Conservation (phyloP, 2,329 filamentous ascomycete species). For the Gnomoniopsis sp. region DNA sequence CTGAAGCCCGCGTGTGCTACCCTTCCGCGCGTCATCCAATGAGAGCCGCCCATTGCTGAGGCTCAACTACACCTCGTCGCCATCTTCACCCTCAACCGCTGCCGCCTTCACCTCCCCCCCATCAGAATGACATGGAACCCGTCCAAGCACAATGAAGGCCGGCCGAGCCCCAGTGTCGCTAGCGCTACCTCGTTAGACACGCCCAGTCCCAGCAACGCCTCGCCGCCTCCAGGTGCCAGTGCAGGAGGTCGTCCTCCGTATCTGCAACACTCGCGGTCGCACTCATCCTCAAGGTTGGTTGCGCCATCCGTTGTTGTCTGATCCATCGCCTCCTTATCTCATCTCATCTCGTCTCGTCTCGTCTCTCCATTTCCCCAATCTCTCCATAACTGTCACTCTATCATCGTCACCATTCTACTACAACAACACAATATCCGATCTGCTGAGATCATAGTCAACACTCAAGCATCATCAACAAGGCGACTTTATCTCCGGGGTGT, state of each 20-base stretch:
- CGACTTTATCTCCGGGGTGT: neutral
- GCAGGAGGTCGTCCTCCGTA: neutral
- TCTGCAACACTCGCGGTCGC: slow-evolving; percentile 3
- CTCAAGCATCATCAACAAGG: neutral
- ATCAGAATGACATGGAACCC: slow-evolving; percentile 18
- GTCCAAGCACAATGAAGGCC: slow-evolving; percentile 18
- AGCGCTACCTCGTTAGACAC: slow-evolving; percentile 2
- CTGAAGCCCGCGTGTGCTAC: neutral
- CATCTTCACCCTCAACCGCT: neutral
- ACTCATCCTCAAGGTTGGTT: slow-evolving; percentile 9
- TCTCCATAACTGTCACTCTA: neutral
- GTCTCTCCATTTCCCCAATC: neutral
- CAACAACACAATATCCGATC: neutral
- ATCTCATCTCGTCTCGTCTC: neutral
- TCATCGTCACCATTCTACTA: neutral
- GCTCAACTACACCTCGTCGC: neutral
- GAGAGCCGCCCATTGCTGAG: slow-evolving; percentile 2
- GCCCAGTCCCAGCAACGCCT: slow-evolving; percentile 1
- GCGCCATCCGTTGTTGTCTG: slow-evolving; percentile 2
- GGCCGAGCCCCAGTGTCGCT: neutral
- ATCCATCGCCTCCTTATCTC: neutral
- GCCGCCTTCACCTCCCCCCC: neutral
- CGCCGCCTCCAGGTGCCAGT: neutral
- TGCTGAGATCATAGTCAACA: neutral
- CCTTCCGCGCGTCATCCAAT: neutral